Evolutionary conservation across 2,329 filamentous ascomycete species (phyloP).

Genomic region (Verticillium nonalfalfae): DNA sequence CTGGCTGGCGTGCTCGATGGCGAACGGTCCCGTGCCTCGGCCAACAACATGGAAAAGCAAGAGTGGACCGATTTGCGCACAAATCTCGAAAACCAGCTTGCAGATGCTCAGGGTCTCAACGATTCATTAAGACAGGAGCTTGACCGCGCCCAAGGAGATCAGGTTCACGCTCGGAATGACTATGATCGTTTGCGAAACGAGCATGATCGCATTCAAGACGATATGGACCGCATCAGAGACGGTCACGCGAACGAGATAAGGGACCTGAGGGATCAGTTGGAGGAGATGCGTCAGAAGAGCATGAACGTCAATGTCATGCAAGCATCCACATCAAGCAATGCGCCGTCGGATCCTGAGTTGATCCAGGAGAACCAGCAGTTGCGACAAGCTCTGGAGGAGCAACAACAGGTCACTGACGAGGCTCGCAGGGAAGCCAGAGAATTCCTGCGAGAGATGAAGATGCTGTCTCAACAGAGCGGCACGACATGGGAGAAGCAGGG

Average conservation of each 20-base stretch:
- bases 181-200: slow-evolving; percentile 67
- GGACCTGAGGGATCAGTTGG: slow-evolving; percentile 58
- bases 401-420: slow-evolving; percentile 79
- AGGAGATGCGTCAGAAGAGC: slow-evolving; percentile 37
- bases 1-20: slow-evolving; percentile 52
- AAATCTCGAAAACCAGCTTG: slow-evolving; percentile 66
- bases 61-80: slow-evolving; percentile 62
- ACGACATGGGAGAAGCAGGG: slow-evolving; percentile 77
- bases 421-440: slow-evolving; percentile 77
- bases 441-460: slow-evolving; percentile 84
- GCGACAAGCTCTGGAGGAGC: slow-evolving; percentile 59
- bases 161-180: slow-evolving; percentile 72
- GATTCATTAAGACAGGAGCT: slow-evolving; percentile 74
- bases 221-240: slow-evolving; percentile 66
- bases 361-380: slow-evolving; percentile 65
- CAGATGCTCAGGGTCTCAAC: slow-evolving; percentile 70
- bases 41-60: slow-evolving; percentile 57
- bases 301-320: slow-evolving; percentile 9
- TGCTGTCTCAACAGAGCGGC: slow-evolving; percentile 73
- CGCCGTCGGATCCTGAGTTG: slow-evolving; percentile 42
- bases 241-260: slow-evolving; percentile 60
- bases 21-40: slow-evolving; percentile 46
- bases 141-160: slow-evolving; percentile 61
- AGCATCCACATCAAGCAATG: slow-evolving; percentile 15
- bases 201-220: slow-evolving; percentile 66